Conservation (phyloP, 495 filamentous ascomycete genomes). For the Chaetomium tenue region DNA sequence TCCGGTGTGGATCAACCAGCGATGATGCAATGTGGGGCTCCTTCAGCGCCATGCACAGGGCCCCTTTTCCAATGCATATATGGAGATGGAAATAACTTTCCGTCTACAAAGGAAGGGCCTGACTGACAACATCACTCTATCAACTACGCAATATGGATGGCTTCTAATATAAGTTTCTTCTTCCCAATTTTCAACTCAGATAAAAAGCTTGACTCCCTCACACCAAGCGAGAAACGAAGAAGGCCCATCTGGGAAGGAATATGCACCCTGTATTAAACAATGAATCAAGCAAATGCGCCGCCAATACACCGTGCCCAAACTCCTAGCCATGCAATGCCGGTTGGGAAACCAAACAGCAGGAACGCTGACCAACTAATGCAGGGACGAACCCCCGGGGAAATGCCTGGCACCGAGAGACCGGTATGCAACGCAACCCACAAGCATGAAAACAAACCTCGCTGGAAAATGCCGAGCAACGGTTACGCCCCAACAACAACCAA, state of each 20-base stretch:
- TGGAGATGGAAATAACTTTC: no score
- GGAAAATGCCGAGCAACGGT: slow-evolving; percentile 40
- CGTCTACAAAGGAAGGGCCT: no score
- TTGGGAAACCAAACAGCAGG: background rate
- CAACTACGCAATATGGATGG: no score
- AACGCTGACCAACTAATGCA: slow-evolving; percentile 1
- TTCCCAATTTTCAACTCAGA: no score
- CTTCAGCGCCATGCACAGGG: background rate
- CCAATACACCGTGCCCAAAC: background rate
- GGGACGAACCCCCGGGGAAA: background rate
- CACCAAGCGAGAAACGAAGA: background rate
- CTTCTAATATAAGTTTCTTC: no score
- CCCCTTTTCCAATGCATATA: no score
- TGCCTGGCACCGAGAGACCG: background rate
- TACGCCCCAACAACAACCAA: slow-evolving; percentile 32
- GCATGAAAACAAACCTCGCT: background rate
- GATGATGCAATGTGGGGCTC: slow-evolving; percentile 37
- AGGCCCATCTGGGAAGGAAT: background rate
- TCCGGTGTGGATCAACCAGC: slow-evolving; percentile 5
- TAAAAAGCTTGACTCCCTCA: background rate
- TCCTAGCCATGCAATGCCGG: slow-evolving; percentile 8
- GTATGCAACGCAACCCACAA: background rate
- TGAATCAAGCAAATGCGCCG: background rate
- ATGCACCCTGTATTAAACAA: background rate
- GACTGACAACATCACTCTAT: no score